These are phyloP conservation scores for Lentinula sp. DNA, from an alignment of 768 basidiomycete genomes.

Conservation along the genomic window DNA sequence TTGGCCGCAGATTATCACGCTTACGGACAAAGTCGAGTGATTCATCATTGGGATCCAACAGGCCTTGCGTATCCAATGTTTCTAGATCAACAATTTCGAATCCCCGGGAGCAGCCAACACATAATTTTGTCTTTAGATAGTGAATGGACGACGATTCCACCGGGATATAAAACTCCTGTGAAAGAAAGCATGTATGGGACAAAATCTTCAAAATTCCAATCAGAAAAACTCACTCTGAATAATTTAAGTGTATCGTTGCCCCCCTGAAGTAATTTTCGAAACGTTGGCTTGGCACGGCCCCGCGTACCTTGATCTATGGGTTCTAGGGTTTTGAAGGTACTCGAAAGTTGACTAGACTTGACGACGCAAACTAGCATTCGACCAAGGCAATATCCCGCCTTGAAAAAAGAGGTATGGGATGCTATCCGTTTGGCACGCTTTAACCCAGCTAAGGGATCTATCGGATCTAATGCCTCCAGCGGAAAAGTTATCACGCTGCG, in stretches of 20 bases:
- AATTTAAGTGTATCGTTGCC: slow-evolving; percentile 90
- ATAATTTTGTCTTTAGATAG: slow-evolving; percentile 95
- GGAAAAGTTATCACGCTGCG: slow-evolving; percentile 96
- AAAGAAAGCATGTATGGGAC: not conserved
- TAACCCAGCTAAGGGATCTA: slow-evolving; percentile 85
- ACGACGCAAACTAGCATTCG: slow-evolving; percentile 93
- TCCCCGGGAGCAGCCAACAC: slow-evolving; percentile 94
- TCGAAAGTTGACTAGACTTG: slow-evolving; percentile 90
- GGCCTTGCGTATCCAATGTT: slow-evolving; percentile 91
- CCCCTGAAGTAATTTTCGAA: slow-evolving; percentile 89
- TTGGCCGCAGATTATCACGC: slow-evolving; percentile 81
- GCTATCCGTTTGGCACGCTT: slow-evolving; percentile 95
- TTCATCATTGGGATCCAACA: slow-evolving; percentile 89
- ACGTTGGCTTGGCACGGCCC: slow-evolving; percentile 82
- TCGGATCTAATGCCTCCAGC: slow-evolving; percentile 83
- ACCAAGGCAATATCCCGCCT: slow-evolving; percentile 88
- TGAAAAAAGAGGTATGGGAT: slow-evolving; percentile 96
- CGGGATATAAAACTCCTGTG: slow-evolving; percentile 96
- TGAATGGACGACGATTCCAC: slow-evolving; percentile 96
- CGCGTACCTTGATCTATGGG: slow-evolving; percentile 87
- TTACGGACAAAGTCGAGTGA: slow-evolving; percentile 92
- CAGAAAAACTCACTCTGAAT: slow-evolving; percentile 60
- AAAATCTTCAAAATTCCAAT: not conserved
- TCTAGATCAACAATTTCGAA: slow-evolving; percentile 99
- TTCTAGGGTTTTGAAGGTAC: slow-evolving; percentile 95